Conservation (phyloP, 768 basidiomycete genomes). For the Auricularia sp. region DNA sequence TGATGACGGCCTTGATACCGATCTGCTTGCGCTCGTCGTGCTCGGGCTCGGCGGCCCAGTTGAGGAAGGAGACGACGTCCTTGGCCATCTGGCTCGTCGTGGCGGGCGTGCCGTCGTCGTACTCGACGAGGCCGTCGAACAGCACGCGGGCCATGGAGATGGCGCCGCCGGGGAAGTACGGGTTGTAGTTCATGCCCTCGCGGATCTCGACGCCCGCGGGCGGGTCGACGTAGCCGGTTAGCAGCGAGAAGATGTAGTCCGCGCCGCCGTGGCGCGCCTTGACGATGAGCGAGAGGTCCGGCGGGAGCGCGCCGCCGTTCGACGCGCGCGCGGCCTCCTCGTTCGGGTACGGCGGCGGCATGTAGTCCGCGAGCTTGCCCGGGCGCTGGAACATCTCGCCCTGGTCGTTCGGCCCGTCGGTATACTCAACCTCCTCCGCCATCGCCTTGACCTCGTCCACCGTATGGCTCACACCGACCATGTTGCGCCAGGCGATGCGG, state of each 20-base stretch:
- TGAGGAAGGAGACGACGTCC: constrained; percentile 91
- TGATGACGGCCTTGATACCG: constrained; percentile 90
- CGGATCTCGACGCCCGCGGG: constrained; percentile 91
- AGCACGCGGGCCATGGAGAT: constrained; percentile 97
- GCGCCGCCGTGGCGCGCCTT: constrained; percentile 97
- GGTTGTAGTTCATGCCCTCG: constrained; percentile 98
- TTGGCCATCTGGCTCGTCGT: constrained; percentile 99
- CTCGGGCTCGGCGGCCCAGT: constrained; percentile 97
- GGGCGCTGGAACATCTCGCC: constrained; percentile 99
- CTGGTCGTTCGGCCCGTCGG: constrained; percentile 86
- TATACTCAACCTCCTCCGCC: constrained; percentile 96
- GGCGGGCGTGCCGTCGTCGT: constrained; percentile 91
- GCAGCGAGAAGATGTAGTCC: constrained; percentile 95
- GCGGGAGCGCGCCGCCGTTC: constrained; percentile 92
- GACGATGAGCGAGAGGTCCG: constrained; percentile 92
- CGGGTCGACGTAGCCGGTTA: constrained; percentile 95
- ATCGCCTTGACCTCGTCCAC: constrained; percentile 79
- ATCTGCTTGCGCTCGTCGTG: constrained; percentile 96
- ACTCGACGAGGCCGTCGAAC: constrained; percentile 94
- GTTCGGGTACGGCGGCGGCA: constrained; percentile 92
- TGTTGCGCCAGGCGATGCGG: constrained; percentile 98
- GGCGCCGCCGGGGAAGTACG: constrained; percentile 97
- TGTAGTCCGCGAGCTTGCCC: constrained; percentile 95
- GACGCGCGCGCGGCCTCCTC: constrained; percentile 93
- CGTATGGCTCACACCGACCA: constrained; percentile 96